Evolutionary conservation across 768 basidiomycete species (phyloP).

Genomic region (Phylloporus arenicola): DNA sequence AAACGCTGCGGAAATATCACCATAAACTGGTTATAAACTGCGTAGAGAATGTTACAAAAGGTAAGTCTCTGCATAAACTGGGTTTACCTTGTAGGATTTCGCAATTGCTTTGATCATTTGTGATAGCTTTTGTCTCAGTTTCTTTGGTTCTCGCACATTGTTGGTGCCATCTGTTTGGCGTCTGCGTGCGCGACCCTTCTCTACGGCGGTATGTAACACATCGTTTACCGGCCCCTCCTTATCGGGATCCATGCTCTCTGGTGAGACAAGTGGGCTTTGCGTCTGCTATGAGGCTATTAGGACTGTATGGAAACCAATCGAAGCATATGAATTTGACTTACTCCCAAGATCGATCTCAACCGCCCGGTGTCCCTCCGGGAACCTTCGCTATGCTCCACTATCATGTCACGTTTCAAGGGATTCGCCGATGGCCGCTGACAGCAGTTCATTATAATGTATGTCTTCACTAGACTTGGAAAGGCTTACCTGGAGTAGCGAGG

Average conservation of each 20-base stretch:
- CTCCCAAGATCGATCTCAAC: conserved; percentile 14
- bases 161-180: conserved; percentile 1
- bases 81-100: conserved; percentile 22
- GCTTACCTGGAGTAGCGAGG: conserved; percentile 24
- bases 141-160: conserved; percentile 8
- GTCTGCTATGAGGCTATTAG: conserved; percentile 9
- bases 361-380: conserved; percentile 4
- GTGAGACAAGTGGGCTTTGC: neutral
- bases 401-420: neutral
- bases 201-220: conserved; percentile 2
- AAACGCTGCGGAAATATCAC: conserved; percentile 8
- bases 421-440: conserved; percentile 11
- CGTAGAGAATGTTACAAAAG: conserved; percentile 17
- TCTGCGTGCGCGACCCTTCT: conserved; percentile 3
- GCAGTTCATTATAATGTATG: conserved; percentile 1
- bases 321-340: conserved; percentile 7
- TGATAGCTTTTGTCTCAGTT: conserved; percentile 12
- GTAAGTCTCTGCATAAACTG: conserved; percentile 11
- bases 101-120: conserved; percentile 18
- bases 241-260: conserved; percentile 6
- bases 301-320: neutral
- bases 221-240: neutral
- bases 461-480: conserved; percentile 1
- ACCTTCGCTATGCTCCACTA: neutral
- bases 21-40: conserved; percentile 22